A percentile compares a stretch with the other conserved stretches of the same genome.
Conservation (phyloP, 768 basidiomycete species). For the Psilocybe tampanensis region DNA sequence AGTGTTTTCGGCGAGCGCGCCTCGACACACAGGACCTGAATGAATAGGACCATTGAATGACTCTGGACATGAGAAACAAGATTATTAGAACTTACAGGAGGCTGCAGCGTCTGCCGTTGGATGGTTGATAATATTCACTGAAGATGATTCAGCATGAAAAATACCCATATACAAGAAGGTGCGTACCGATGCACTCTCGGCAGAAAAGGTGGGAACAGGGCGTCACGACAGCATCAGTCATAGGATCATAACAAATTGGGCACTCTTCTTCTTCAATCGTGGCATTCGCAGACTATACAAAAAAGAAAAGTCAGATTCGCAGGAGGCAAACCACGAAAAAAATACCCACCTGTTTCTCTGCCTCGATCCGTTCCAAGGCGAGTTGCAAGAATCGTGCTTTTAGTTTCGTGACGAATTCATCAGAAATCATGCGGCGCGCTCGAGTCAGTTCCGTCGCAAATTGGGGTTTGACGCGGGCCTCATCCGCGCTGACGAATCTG, state of each 20-base stretch:
- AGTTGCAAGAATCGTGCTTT: conserved; percentile 46
- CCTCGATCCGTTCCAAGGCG: conserved; percentile 44
- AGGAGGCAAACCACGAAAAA: neutral
- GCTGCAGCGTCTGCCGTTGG: conserved; percentile 31
- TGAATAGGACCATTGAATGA: neutral
- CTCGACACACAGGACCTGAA: conserved; percentile 66
- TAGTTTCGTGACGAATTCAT: conserved; percentile 53
- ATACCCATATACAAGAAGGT: neutral
- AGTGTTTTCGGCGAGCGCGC: conserved; percentile 43
- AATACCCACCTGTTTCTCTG: conserved; percentile 52
- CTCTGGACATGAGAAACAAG: neutral
- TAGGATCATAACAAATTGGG: conserved; percentile 64
- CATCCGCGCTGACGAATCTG: conserved; percentile 45
- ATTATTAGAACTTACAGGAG: conserved; percentile 44
- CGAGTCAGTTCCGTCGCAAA: conserved; percentile 45
- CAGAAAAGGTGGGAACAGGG: conserved; percentile 67
- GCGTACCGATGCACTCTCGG: conserved; percentile 54
- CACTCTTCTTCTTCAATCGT: conserved; percentile 61
- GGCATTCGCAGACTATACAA: conserved; percentile 45
- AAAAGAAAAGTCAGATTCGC: neutral
- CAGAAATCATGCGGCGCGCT: conserved; percentile 43
- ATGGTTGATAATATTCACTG: conserved; percentile 43
- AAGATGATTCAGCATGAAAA: neutral
- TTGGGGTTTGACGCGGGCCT: conserved; percentile 34
- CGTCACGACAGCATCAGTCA: conserved; percentile 57